Conservation (phyloP, 257 asterid genomes). For the Fraxinus quadrangulata region DNA sequence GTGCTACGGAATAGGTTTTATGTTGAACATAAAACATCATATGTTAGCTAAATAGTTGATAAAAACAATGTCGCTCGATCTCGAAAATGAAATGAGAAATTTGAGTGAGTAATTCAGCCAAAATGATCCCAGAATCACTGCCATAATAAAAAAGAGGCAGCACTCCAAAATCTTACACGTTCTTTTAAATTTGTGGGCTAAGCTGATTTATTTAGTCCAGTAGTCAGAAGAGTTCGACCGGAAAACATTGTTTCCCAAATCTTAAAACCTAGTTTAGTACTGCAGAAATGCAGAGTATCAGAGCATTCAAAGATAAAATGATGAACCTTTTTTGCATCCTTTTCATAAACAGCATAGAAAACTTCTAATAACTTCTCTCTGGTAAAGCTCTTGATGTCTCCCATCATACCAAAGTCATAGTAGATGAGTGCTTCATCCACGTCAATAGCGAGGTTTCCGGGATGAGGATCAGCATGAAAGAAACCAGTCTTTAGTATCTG, state of each 20-base stretch:
- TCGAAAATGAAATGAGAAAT: background rate
- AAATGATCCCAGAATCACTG: background rate
- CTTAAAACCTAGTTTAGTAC: background rate
- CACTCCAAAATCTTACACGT: background rate
- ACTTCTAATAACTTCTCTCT: constrained; percentile 75
- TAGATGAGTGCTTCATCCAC: constrained; percentile 87
- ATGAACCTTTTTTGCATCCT: constrained; percentile 87
- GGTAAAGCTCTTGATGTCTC: constrained; percentile 90
- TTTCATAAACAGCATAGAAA: constrained; percentile 93
- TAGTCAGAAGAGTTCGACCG: background rate
- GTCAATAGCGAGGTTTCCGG: constrained; percentile 42
- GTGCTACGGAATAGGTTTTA: background rate
- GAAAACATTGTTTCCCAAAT: too few relatives aligned
- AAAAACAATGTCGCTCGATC: background rate
- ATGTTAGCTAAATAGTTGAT: background rate
- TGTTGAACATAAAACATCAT: background rate
- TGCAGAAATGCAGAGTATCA: background rate
- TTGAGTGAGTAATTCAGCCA: background rate
- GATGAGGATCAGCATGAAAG: constrained; percentile 97
- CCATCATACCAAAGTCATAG: constrained; percentile 99
- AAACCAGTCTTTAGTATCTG: constrained; percentile 96
- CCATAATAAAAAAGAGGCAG: background rate
- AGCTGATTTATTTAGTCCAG: background rate
- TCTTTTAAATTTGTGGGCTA: background rate
- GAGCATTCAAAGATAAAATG: background rate